Evolutionary conservation across 768 basidiomycete genomes (phyloP), one percentile per base, ranked within the genome.

Genomic region (Suillus fuscotomentosus): DNA sequence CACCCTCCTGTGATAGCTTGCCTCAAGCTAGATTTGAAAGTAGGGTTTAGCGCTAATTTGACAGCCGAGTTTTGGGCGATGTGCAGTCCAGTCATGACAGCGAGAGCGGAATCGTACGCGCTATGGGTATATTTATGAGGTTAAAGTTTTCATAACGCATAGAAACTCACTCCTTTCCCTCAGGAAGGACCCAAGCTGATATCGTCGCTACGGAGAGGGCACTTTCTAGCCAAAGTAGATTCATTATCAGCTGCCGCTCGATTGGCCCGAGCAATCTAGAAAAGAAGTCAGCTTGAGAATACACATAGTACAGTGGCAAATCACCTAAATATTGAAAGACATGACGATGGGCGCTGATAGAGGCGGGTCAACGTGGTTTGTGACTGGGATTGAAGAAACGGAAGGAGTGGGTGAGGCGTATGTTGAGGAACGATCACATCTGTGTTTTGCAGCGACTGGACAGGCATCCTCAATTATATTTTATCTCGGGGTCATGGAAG

Each of bases 1-100:
- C 75, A 94, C 95, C 95, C 93, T 73, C 94, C 95, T 3, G 91
- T 94, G 42, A 97, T 81, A 27, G 95, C 94, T 67, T 90, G 88
- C 66, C 95, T 83, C 65, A 97, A 81, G 69, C 88, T 88, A 1
- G 86, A 80, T 72, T 92, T 92, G 82, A 95, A 94, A 8, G 86
- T 88, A 2, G 84, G 66, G 73, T 90, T 93, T 69, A 97, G 78
- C 1, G 84, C 82, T 45, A 91, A 77, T 70, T 89, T 91, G n/a
- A 79, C 80, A 11, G 82, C 65, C 11, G 85, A 83, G 57, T 79
- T 84, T 31, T 87, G 82, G 45, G 92, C 70, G 63, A 97, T 91
- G 70, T 94, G 89, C 45, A 95, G 77, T 42, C 83, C 82, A 2
- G 83, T 80, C 60, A 96, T 80, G 17, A 85, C 88, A 22, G 78